Conservation (phyloP, 2,329 filamentous ascomycete species). For the Phaeosphaeriaceae sp. region DNA sequence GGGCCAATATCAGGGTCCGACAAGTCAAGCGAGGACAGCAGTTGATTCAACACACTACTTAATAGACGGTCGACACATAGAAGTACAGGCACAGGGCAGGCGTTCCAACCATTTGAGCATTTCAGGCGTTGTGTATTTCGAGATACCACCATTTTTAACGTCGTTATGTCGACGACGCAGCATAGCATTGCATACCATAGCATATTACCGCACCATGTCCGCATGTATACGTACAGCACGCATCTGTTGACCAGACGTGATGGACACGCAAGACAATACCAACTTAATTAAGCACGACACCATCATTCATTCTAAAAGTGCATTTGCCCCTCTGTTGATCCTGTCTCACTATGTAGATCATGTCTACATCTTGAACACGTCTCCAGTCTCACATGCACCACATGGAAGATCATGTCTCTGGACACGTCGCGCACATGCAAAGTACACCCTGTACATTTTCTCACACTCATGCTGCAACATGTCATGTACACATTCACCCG, state of each 20-base stretch:
- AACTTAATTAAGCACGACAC: background rate
- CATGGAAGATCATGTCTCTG: background rate
- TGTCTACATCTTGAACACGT: background rate
- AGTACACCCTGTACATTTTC: background rate
- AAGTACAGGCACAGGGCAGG: constrained; percentile 1
- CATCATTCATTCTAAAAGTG: background rate
- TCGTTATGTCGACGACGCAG: constrained; percentile 4
- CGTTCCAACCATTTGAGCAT: constrained; percentile 21
- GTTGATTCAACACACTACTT: constrained; percentile 13
- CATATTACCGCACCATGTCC: constrained; percentile 5
- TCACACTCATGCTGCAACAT: background rate
- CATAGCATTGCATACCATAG: constrained; percentile 15
- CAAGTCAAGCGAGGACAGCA: constrained; percentile 41
- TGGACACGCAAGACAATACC: background rate
- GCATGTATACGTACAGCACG: background rate
- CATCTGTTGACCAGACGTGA: background rate
- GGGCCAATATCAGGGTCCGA: constrained; percentile 49
- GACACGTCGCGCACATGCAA: background rate
- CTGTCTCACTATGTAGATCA: background rate
- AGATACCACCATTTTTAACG: constrained; percentile 28
- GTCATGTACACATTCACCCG: background rate
- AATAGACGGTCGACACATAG: background rate
- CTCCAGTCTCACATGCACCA: too few relatives aligned
- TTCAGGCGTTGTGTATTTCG: constrained; percentile 33
- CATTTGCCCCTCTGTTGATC: background rate